Conservation (phyloP, 1,139 yeast species). For the Sporopachydermia cereana region DNA sequence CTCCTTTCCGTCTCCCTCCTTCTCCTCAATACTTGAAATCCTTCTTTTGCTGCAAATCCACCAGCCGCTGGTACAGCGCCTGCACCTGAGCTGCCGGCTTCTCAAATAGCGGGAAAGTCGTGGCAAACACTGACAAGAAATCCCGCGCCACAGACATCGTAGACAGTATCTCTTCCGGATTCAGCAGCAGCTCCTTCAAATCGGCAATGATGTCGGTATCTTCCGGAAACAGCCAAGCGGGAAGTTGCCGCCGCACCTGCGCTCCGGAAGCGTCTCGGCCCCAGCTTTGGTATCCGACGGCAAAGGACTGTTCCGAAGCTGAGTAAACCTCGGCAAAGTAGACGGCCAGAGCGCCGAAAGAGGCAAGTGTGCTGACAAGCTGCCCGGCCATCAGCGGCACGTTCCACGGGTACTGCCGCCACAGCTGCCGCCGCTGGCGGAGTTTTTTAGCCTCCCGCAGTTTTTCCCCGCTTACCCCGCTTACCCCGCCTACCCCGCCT, state of each 20-base stretch:
- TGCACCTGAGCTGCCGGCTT: background rate
- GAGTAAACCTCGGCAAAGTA: constrained; percentile 2
- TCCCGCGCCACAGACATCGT: background rate
- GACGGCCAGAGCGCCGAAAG: background rate
- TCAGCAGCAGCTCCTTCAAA: constrained; percentile 1
- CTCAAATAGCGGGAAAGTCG: background rate
- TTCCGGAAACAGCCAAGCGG: constrained; percentile 6
- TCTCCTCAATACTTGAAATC: constrained; percentile 1
- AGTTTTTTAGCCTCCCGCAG: constrained; percentile 23
- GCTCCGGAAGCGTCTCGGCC: background rate
- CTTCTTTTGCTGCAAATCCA: background rate
- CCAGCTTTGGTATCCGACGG: constrained; percentile 5
- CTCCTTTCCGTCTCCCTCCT: no score
- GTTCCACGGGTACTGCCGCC: constrained; percentile 21
- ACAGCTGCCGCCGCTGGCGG: constrained; percentile 33
- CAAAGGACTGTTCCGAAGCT: background rate
- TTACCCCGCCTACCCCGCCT: constrained; percentile 11
- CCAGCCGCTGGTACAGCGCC: background rate
- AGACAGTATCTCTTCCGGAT: constrained; percentile 3
- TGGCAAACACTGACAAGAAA: background rate
- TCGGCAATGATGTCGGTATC: constrained; percentile 4
- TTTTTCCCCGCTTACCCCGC: constrained; percentile 7
- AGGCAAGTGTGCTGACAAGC: constrained; percentile 11
- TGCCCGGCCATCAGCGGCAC: constrained; percentile 15
- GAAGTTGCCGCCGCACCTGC: background rate